Conservation (phyloP, 352 stramenopile genomes). For the Hyaloperonospora brassicae region DNA sequence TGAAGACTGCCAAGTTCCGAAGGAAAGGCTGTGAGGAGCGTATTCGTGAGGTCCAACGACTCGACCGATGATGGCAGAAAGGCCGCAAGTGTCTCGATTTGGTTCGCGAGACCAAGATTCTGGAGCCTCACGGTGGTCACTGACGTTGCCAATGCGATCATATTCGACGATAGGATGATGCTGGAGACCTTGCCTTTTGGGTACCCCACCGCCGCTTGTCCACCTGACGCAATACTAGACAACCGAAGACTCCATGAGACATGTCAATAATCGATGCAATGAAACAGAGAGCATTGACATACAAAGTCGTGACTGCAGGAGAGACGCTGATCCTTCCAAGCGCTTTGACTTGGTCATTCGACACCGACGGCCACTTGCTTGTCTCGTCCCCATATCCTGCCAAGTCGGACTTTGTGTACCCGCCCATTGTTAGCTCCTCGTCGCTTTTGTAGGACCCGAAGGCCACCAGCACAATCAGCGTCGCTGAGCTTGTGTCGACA, state of each 20-base stretch:
- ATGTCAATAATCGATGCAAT: not conserved
- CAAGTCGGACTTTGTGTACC: conserved; percentile 10
- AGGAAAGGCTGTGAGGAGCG: conserved; percentile 24
- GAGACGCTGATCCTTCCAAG: conserved; percentile 19
- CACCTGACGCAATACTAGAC: too few relatives aligned
- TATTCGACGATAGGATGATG: conserved; percentile 19
- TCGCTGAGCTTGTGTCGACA: conserved; percentile 15
- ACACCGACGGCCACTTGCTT: conserved; percentile 21
- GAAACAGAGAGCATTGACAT: conserved; percentile 4
- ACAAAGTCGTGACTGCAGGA: conserved; percentile 20
- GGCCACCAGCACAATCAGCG: conserved; percentile 6
- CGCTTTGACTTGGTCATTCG: conserved; percentile 17
- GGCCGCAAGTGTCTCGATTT: conserved; percentile 18
- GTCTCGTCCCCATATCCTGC: conserved; percentile 17
- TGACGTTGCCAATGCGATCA: conserved; percentile 22
- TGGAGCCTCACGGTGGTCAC: conserved; percentile 25
- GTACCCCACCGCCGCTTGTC: too few relatives aligned
- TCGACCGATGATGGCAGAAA: conserved; percentile 18
- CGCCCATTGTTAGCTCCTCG: conserved; percentile 18
- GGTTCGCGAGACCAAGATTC: conserved; percentile 24
- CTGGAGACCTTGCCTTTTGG: conserved; percentile 30
- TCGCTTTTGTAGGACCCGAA: conserved; percentile 19
- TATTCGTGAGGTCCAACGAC: conserved; percentile 28
- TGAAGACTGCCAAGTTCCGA: conserved; percentile 28
- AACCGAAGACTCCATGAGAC: not conserved